Evolutionary conservation across 352 stramenopile species (phyloP), one percentile per base, ranked within the genome.

Genomic region (Phytophthora palmivora): DNA sequence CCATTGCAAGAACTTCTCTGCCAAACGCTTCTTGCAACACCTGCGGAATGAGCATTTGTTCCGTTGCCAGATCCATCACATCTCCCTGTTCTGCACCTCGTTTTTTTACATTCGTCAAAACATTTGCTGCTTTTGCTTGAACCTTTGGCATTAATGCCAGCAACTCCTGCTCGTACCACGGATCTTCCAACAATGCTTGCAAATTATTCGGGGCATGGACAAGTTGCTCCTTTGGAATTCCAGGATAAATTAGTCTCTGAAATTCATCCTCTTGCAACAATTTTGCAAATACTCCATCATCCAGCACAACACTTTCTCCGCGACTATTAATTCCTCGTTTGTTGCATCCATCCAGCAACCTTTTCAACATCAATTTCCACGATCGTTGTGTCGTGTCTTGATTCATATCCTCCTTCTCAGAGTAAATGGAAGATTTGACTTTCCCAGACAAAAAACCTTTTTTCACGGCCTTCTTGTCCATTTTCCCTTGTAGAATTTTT

Each of bases 11-110:
- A 18, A 96, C 71, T 53, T 97, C 85, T 37, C 88, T 72, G 0
- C 76, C 86, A 71, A 97, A 96, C 0, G 87, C 87, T 56, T 97
- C 87, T 43, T 95, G 88, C 34, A 94, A 62, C 7, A 96, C 78
- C 48, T 96, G 87, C 1, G 87, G 87, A 30, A 84, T 32, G 32
- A 95, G 76, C 53, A 81, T 63, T 2, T 56, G 51, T 62, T 97
- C 87, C 0, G 87, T 97, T 0, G 67, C 66, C 0, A 61, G 19
- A 46, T 96, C 87, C 87, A 97, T 96, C 39, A 87, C 43, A 15
- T 97, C 87, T 16, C 87, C 87, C 33, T 87, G 73, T 2, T 76
- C 66, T 1, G 84, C 89, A 9, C 81, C 87, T 16, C 81, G 77
- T 45, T 70, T 74, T 66, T 97, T 96, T 43, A 97, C 89, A 47